Percentiles rank a stretch among this genome's conserved stretches.
Conservation (phyloP, 441 rosid genomes). For the Pelargonium fulgidum region DNA sequence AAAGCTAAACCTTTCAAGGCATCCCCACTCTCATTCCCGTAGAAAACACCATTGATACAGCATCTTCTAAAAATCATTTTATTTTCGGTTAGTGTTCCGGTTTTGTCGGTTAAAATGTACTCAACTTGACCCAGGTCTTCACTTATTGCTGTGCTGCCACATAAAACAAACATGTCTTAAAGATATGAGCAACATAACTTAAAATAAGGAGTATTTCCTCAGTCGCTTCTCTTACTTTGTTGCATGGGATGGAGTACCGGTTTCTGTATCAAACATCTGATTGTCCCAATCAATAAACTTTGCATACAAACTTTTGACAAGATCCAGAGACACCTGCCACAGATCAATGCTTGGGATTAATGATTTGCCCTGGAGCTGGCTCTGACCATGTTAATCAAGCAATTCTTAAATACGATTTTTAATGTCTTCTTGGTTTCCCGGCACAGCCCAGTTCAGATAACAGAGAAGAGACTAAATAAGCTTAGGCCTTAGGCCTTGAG, state of each 20-base stretch:
- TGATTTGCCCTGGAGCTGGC: not conserved
- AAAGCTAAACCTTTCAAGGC: slow-evolving; percentile 73
- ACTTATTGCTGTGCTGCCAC: slow-evolving; percentile 99
- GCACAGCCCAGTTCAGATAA: not conserved
- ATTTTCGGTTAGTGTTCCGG: slow-evolving; percentile 98
- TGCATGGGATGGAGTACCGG: slow-evolving; percentile 74
- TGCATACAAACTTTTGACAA: slow-evolving; percentile 94
- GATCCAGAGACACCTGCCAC: slow-evolving; percentile 90
- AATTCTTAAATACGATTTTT: not conserved
- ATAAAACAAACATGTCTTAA: slow-evolving; percentile 35
- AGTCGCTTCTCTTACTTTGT: slow-evolving; percentile 62
- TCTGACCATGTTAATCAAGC: not conserved
- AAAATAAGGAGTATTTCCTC: slow-evolving; percentile 12
- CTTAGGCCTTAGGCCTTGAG: not conserved
- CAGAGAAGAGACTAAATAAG: not conserved
- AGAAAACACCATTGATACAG: slow-evolving; percentile 71
- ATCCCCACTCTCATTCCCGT: slow-evolving; percentile 88
- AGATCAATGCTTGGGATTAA: slow-evolving; percentile 9
- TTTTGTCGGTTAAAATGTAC: slow-evolving; percentile 97
- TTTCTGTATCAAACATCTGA: slow-evolving; percentile 87
- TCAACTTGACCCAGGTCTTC: slow-evolving; percentile 99
- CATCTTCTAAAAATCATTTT: slow-evolving; percentile 96
- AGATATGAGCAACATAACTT: slow-evolving; percentile 18
- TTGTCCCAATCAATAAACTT: slow-evolving; percentile 97
- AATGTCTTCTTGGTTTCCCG: not conserved